Percentiles rank a stretch among this genome's conserved stretches.
Evolutionary conservation across 495 filamentous ascomycete species (phyloP).

Genomic region (Neurospora sp.): DNA sequence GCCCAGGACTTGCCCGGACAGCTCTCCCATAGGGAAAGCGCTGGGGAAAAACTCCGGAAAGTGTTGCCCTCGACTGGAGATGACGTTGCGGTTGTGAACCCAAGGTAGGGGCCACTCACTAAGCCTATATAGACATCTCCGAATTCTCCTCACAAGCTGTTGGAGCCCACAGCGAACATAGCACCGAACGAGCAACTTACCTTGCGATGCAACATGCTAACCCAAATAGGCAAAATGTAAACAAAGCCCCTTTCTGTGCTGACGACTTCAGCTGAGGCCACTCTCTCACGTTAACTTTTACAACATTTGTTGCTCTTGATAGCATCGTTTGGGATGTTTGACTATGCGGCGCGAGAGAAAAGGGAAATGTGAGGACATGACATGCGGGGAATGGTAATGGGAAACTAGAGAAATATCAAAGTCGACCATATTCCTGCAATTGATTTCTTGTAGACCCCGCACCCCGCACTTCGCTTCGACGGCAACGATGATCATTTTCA

Average conservation of each 20-base stretch:
- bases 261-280: not conserved
- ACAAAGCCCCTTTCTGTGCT: not conserved
- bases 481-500: not conserved
- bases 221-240: not conserved
- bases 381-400: not conserved
- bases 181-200: not conserved
- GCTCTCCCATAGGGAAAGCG: not conserved
- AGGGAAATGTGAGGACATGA: not conserved
- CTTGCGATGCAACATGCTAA: not conserved
- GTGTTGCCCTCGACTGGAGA: not conserved
- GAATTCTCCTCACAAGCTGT: not conserved
- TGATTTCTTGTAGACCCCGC: not conserved
- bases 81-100: not conserved
- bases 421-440: not conserved
- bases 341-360: not conserved
- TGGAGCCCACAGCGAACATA: not conserved
- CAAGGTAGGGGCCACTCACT: not conserved
- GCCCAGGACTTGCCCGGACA: not conserved
- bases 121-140: not conserved
- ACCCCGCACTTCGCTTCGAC: not conserved
- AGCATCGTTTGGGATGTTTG: not conserved
- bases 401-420: not conserved
- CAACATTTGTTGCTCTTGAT: not conserved
- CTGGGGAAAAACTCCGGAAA: not conserved
- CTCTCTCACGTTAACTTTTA: not conserved